A percentile compares a stretch with the other conserved stretches of the same genome.
Conservation (phyloP, 306 rosid genomes). For the Citrullus mucosospermus region DNA sequence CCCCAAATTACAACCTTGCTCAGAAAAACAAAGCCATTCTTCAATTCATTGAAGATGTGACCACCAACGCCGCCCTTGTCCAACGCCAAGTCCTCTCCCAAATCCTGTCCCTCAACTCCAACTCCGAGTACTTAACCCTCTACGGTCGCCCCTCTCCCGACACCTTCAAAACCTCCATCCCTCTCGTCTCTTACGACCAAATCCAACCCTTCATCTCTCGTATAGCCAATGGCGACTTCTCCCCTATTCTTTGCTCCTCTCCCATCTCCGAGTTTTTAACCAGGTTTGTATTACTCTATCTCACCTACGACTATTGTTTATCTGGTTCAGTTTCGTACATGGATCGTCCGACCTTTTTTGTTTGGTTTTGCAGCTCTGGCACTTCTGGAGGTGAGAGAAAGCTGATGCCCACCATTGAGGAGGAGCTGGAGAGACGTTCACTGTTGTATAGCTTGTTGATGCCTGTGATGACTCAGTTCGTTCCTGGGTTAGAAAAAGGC, state of each 20-base stretch:
- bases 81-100: slow-evolving; percentile 26
- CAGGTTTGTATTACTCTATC: not conserved
- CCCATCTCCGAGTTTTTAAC: slow-evolving; percentile 47
- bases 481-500: slow-evolving; percentile 1
- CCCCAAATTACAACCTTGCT: not conserved
- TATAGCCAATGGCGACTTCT: slow-evolving; percentile 58
- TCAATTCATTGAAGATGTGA: slow-evolving; percentile 39
- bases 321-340: too few species aligned
- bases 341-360: not conserved
- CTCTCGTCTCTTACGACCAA: slow-evolving; percentile 40
- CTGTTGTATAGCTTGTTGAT: slow-evolving; percentile 7
- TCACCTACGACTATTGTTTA: too few species aligned
- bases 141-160: slow-evolving; percentile 29
- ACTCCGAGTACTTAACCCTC: slow-evolving; percentile 38
- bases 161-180: slow-evolving; percentile 36
- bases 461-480: slow-evolving; percentile 10
- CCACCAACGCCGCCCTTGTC: slow-evolving; percentile 28
- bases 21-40: slow-evolving; percentile 28
- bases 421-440: slow-evolving; percentile 4
- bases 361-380: slow-evolving; percentile 10
- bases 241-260: slow-evolving; percentile 40
- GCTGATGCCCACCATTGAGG: slow-evolving; percentile 10
- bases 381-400: slow-evolving; percentile 12
- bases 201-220: slow-evolving; percentile 35
- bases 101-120: slow-evolving; percentile 37